Evolutionary conservation across 768 basidiomycete species (phyloP), one percentile per base, ranked within the genome.

Genomic region (Galerina sulciceps): DNA sequence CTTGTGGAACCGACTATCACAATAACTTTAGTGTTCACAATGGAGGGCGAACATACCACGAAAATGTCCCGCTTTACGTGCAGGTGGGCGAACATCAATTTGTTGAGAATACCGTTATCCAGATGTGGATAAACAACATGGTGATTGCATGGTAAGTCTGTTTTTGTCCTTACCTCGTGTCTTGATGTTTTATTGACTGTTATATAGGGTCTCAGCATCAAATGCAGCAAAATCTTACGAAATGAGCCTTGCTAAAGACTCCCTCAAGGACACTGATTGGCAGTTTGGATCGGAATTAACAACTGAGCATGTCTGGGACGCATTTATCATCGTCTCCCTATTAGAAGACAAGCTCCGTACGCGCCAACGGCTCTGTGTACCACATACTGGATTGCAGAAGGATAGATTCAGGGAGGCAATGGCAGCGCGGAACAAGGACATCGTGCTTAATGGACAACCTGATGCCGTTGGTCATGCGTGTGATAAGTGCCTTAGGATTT

Each of bases 221-320:
- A 61, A 61, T n/a, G 26, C 50, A 13, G 42, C 43, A n/a, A 42
- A 36, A 6, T 17, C 35, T 14, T 61, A 53, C 20, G 44, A 46
- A 20, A 18, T 40, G n/a, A 37, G 36, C 11, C 23, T 61, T 5
- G 57, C 54, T 8, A n/a, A 55, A 2, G 48, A 55, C 15, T 51
- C 61, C 34, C 43, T 66, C 9, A 38, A 46, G n/a, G 45, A 40
- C 5, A 43, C n/a, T 6, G 65, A 59, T 5, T 74, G 69, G 71
- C 51, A 64, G 31, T 66, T 74, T 44, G 59, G 58, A 1, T 40
- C 52, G 14, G 60, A 47, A 34, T 58, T 71, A 1, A 61, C 66
- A 0, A 64, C 65, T 1, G 64, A 72, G 10, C 69, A 75, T 43
- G 66, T 75, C 11, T 75, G 72, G 68, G 69, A 72, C 60, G 67